Base-by-base conservation (phyloP, 2,329 filamentous ascomycete species). In the Botryotinia globosa region DNA sequence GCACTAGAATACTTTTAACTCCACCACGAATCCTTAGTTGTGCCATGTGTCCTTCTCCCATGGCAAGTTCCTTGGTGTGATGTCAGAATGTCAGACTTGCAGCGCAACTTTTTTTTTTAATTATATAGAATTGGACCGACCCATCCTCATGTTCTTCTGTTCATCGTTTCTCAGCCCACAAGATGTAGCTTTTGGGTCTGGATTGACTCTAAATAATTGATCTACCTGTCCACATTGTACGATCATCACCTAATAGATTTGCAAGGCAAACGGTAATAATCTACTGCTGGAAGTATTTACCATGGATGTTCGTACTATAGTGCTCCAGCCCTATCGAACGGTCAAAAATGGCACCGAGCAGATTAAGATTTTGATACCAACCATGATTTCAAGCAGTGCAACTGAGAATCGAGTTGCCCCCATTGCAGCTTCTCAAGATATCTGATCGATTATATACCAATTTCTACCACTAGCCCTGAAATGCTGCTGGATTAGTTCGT, bases 21-120 rank as follows among this genome's bases (percentile, higher is more conserved):
- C 64, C 64, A 67, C 34, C 48, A 56, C 34, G 16, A 54, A 67
- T 67, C 29, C 48, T 56, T 56, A 32, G 32, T 20, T 54, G 25
- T 56, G 34, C 18, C 64, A 67, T 67, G 64, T 67, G 34, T 56
- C 64, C 45, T 51, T 51, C 44, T 29, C 44, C 39, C 65, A 67
- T 56, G 18, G 25, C 65, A 56, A 56, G 34, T 42, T 42, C 48
- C 65, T 42, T 42, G 48, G 51, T 56, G 51, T 56, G 51, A 56
- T 56, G 51, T 56, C 51, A 56, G n/a, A 56, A 56, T 29, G 51
- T 32, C 51, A 56, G 51, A 56, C 51, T 56, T 56, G 7, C n/a
- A 67, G 65, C 34, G n/a, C 25, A 42, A 54, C 48, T 54, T 54
- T 51, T 51, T 48, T n/a, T n/a, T n/a, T 54, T n/a, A 54, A 54